These are phyloP conservation scores for Lactarius akahatsu DNA, from an alignment of 768 basidiomycete genomes.

Conservation along the genomic window DNA sequence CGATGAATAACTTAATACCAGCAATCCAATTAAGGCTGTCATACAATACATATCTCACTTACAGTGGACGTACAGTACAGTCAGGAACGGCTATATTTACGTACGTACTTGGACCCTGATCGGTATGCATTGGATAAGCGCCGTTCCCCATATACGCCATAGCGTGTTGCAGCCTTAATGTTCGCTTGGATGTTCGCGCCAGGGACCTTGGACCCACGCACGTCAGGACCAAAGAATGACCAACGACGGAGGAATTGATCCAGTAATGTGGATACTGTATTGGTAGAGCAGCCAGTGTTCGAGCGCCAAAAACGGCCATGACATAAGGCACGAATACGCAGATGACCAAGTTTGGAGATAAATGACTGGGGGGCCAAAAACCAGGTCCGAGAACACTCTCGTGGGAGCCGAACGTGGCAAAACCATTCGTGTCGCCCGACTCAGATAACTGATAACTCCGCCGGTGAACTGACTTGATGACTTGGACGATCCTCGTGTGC, in stretches of 20 bases:
- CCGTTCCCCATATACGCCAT: background rate
- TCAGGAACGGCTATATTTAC: slow-evolving; percentile 3
- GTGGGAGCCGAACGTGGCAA: background rate
- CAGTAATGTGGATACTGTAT: background rate
- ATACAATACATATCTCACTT: background rate
- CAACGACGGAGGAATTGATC: background rate
- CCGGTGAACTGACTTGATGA: background rate
- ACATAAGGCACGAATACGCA: background rate
- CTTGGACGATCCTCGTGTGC: background rate
- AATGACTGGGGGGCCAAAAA: background rate
- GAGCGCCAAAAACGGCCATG: background rate
- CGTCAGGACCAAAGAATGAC: background rate
- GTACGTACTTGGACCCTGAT: background rate
- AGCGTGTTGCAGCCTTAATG: background rate
- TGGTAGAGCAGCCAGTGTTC: background rate
- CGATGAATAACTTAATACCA: too few species aligned
- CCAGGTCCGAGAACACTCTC: background rate
- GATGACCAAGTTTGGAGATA: background rate
- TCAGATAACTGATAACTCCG: background rate
- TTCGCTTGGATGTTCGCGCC: background rate
- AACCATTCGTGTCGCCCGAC: background rate
- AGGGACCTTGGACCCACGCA: background rate
- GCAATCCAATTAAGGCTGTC: background rate
- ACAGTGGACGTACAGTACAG: background rate
- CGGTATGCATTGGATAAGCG: background rate